Conservation (phyloP, 1,284 basidiomycete species). For the Xanthoconium separans region DNA sequence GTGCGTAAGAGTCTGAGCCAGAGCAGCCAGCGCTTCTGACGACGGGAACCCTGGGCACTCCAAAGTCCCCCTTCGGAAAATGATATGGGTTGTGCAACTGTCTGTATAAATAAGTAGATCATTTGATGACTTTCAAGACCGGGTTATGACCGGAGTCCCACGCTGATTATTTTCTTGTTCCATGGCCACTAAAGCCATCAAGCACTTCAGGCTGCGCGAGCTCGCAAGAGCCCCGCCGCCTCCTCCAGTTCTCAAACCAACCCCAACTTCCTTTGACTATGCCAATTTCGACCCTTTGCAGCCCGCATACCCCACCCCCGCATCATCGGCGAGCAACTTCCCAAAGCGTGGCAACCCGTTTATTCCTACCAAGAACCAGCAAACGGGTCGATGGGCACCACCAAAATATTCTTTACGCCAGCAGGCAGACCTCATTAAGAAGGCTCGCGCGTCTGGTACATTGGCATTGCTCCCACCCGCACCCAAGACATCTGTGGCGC, state of each 20-base stretch:
- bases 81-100: no score
- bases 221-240: constrained; percentile 37
- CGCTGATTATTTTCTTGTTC: neutral
- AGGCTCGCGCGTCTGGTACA: constrained; percentile 52
- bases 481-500: constrained; percentile 43
- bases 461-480: constrained; percentile 65
- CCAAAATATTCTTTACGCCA: constrained; percentile 69
- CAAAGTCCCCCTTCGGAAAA: no score
- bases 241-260: constrained; percentile 35
- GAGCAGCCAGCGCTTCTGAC: no score
- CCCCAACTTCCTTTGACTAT: constrained; percentile 17
- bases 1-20: no score
- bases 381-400: constrained; percentile 64
- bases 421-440: constrained; percentile 76
- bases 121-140: no score
- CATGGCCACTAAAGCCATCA: constrained; percentile 40
- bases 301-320: neutral
- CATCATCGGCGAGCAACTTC: constrained; percentile 13
- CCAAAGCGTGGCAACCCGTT: constrained; percentile 57
- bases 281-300: constrained; percentile 24
- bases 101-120: no score
- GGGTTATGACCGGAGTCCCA: no score
- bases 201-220: constrained; percentile 46
- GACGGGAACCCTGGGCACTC: no score
- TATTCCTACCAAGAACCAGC: constrained; percentile 56